phyloP scores from a whole-genome alignment of 495 filamentous ascomycete genomes.

The Neurospora sp. region DNA sequence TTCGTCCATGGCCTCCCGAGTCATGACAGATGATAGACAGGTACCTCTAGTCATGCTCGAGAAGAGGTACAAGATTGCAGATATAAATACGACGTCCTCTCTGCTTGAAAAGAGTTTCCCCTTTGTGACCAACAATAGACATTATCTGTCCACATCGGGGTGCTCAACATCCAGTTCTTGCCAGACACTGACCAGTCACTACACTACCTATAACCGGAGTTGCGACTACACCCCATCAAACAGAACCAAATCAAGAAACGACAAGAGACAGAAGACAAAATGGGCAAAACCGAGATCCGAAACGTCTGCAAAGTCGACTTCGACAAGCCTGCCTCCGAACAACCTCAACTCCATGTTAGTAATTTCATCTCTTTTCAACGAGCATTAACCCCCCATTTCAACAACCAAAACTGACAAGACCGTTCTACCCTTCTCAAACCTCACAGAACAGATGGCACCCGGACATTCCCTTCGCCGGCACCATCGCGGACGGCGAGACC shows the following conservation, averaged over 20 bases:
- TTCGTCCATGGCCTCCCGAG: too few relatives aligned
- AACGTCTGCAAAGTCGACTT: constrained; percentile 68
- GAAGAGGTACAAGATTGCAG: not conserved
- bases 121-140: not conserved
- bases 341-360: constrained; percentile 67
- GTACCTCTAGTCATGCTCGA: not conserved
- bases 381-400: not conserved
- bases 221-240: not conserved
- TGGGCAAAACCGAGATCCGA: constrained; percentile 43
- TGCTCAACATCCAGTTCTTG: not conserved
- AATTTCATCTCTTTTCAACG: not conserved
- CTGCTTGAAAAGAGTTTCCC: not conserved
- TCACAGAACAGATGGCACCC: constrained; percentile 88
- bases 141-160: not conserved
- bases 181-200: not conserved
- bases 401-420: not conserved
- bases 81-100: not conserved
- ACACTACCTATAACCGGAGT: not conserved
- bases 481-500: constrained; percentile 75
- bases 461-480: constrained; percentile 67
- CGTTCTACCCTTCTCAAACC: not conserved
- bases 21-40: not conserved
- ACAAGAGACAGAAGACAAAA: constrained; percentile 3
- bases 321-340: constrained; percentile 65
- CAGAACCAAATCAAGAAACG: not conserved